Base-by-base conservation (phyloP, 179 eudicot genomes). In the Nepenthes alata region DNA sequence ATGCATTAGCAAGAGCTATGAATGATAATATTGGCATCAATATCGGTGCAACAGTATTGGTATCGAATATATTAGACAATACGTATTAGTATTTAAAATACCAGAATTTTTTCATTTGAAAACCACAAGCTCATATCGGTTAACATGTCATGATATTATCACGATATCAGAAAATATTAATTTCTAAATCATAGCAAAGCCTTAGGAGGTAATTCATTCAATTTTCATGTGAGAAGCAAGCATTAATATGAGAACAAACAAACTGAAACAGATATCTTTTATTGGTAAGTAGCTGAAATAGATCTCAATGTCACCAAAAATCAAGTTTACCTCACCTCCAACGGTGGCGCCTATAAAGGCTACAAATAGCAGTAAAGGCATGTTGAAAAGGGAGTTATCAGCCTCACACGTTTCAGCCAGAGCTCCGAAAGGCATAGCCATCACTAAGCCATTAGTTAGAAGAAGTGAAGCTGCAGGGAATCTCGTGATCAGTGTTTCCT, bases 281-380 rank as follows among this genome's bases (percentile, higher is more conserved):
- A 25, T 25, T 25, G 25, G 25, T 25, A 25, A 25, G 25, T 25
- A 25, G 25, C 39, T 15, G 11, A 34, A 14, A 13, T 36, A 25
- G 47, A 65, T 53, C 16, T 2, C 56, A 15, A 16, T 8, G 54
- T 14, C 8, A 68, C 35, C 59, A 55, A 16, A 35, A 51, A 44
- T 53, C 41, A 51, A 41, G 55, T 48, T 55, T 39, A 37, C 25
- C 78, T 72, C 72, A 91, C 97, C 98, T 77, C 98, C 98, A 70
- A 91, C 98, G 50, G 98, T 91, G 64, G 98, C 98, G 57, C 98
- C 96, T 47, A 91, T 53, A 53, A 91, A 80, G 67, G 98, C 86
- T 35, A 91, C 91, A 68, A 85, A 14, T 45, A 91, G 84, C 65
- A 91, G 73, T 55, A 89, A 55, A 39, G 96, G 98, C 95, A 85